Conservation (phyloP, 2,329 filamentous ascomycete species). For the Claviceps maximensis region DNA sequence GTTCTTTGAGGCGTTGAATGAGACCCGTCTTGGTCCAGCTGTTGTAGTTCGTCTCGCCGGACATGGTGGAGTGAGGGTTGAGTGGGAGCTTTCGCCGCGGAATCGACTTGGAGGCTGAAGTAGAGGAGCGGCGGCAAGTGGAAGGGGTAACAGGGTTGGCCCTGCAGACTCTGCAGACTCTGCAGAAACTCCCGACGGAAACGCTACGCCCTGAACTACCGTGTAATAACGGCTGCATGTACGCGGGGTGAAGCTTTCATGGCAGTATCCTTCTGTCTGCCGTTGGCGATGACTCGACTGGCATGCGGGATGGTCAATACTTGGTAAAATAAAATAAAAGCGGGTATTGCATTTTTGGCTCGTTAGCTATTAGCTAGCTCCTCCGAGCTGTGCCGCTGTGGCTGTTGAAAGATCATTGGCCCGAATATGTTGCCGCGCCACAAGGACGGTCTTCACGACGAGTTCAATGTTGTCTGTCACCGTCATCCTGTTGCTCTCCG, state of each 20-base stretch:
- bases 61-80: constrained; percentile 14
- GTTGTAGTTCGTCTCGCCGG: constrained; percentile 36
- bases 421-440: too few relatives aligned
- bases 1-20: constrained; percentile 50
- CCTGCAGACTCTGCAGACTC: constrained; percentile 3
- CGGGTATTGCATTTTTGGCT: not conserved
- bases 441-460: too few relatives aligned
- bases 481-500: too few relatives aligned
- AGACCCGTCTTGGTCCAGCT: constrained; percentile 57
- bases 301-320: too few relatives aligned
- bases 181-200: constrained; percentile 11
- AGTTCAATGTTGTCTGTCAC: too few relatives aligned
- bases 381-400: too few relatives aligned
- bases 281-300: not conserved
- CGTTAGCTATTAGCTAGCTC: too few relatives aligned
- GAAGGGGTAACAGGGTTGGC: too few relatives aligned
- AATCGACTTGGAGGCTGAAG: constrained; percentile 5
- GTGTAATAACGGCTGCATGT: constrained; percentile 15
- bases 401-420: too few relatives aligned
- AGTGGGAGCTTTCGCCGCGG: not conserved
- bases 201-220: constrained; percentile 14
- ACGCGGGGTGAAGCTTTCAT: constrained; percentile 6
- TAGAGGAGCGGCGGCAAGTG: constrained; percentile 1
- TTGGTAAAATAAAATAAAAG: not conserved
- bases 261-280: not conserved